phyloP scores from a whole-genome alignment of 1,284 basidiomycete genomes.

The Naganishia sp. region DNA sequence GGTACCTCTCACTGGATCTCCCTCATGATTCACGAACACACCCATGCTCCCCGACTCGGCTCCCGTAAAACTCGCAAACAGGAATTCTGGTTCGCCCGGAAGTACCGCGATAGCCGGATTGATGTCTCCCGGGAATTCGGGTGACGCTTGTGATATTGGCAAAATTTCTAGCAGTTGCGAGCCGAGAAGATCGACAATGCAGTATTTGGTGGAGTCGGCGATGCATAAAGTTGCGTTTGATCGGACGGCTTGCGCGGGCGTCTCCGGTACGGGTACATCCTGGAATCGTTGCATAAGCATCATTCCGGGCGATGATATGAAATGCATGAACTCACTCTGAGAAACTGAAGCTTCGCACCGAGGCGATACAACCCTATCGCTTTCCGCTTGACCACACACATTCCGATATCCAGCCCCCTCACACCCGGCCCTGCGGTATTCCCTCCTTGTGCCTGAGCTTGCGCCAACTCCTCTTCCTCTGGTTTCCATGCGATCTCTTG shows the following conservation, averaged over 20 bases:
- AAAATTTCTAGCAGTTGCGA: conserved; percentile 69
- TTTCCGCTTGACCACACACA: conserved; percentile 74
- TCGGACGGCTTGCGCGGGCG: conserved; percentile 65
- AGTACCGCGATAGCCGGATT: conserved; percentile 64
- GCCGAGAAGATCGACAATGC: conserved; percentile 71
- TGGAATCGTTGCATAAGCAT: conserved; percentile 49
- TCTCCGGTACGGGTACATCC: conserved; percentile 76
- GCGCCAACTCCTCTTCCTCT: conserved; percentile 50
- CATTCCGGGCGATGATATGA: background rate
- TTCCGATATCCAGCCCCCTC: conserved; percentile 64
- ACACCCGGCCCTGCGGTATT: conserved; percentile 7
- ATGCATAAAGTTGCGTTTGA: conserved; percentile 69
- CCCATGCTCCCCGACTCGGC: conserved; percentile 66
- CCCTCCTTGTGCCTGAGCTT: conserved; percentile 40
- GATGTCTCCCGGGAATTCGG: conserved; percentile 29
- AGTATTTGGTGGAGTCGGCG: conserved; percentile 71
- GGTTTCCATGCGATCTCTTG: conserved; percentile 64
- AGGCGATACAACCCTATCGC: conserved; percentile 69
- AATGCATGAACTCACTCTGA: conserved; percentile 58
- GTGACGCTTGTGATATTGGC: conserved; percentile 70
- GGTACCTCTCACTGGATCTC: conserved; percentile 84
- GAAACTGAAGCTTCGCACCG: conserved; percentile 62
- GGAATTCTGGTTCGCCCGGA: conserved; percentile 69
- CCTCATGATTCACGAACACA: conserved; percentile 76
- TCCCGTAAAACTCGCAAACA: conserved; percentile 62